Percentiles rank a stretch among this genome's conserved stretches.
These are phyloP conservation scores for Withania somnifera DNA, from an alignment of 305 asterid species.

Conservation along the genomic window DNA sequence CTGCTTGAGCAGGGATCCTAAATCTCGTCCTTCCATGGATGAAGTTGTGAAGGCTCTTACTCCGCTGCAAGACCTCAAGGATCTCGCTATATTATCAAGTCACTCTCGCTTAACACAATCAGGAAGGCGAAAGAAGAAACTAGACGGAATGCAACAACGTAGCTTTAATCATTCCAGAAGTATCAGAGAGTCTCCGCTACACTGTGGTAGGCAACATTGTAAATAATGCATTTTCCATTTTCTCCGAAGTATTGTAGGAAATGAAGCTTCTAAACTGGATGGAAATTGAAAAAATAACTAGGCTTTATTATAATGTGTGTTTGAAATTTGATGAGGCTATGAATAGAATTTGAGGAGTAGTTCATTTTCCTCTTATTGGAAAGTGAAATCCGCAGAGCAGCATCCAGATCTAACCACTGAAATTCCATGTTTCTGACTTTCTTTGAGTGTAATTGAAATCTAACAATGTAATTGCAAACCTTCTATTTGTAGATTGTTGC, in stretches of 20 bases:
- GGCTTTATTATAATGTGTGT: background rate
- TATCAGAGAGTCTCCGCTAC: conserved; percentile 35
- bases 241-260: background rate
- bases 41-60: conserved; percentile 65
- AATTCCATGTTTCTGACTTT: background rate
- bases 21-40: conserved; percentile 82
- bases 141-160: conserved; percentile 33
- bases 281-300: background rate
- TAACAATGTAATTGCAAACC: background rate
- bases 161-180: conserved; percentile 37
- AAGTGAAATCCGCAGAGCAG: background rate
- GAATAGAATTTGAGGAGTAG: background rate
- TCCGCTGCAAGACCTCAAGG: conserved; percentile 64
- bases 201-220: conserved; percentile 39
- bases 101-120: conserved; percentile 50
- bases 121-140: conserved; percentile 52
- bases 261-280: conserved; percentile 3
- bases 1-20: conserved; percentile 72
- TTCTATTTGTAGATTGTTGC: background rate
- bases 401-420: background rate
- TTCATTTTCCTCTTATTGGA: background rate
- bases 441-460: background rate
- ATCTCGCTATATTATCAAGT: conserved; percentile 59
- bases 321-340: background rate
- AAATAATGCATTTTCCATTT: conserved; percentile 15